Evolutionary conservation across 805 yeast genomes (phyloP).

Genomic region (Ogataea corticis): DNA sequence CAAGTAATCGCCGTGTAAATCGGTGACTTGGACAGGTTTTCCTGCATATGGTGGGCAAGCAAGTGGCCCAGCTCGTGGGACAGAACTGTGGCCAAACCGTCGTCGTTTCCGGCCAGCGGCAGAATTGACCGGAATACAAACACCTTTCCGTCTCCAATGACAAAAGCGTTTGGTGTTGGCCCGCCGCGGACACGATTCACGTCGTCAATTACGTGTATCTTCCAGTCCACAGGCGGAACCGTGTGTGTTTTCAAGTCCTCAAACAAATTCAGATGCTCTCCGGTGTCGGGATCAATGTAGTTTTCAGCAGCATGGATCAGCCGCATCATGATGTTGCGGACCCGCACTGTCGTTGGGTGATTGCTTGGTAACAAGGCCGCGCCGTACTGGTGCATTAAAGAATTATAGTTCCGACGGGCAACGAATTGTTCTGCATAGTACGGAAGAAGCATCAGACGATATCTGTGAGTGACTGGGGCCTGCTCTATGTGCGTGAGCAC

Average conservation of each 20-base stretch:
- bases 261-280: slow-evolving; percentile 28
- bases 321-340: slow-evolving; percentile 61
- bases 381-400: slow-evolving; percentile 56
- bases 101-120: slow-evolving; percentile 76
- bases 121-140: slow-evolving; percentile 82
- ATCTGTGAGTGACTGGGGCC: slow-evolving; percentile 80
- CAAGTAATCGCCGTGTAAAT: slow-evolving; percentile 57
- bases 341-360: slow-evolving; percentile 60
- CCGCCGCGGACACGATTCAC: slow-evolving; percentile 40
- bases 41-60: slow-evolving; percentile 88
- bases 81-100: slow-evolving; percentile 93
- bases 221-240: slow-evolving; percentile 56
- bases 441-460: slow-evolving; percentile 71
- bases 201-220: slow-evolving; percentile 74
- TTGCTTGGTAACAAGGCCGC: slow-evolving; percentile 55
- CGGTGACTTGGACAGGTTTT: slow-evolving; percentile 77
- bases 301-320: slow-evolving; percentile 59
- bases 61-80: slow-evolving; percentile 95
- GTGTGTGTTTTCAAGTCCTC: slow-evolving; percentile 24
- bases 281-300: slow-evolving; percentile 36
- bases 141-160: slow-evolving; percentile 93
- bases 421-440: slow-evolving; percentile 59
- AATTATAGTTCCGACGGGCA: slow-evolving; percentile 65
- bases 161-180: slow-evolving; percentile 97
- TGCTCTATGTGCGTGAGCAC: slow-evolving; percentile 61